Evolutionary conservation across 768 basidiomycete species (phyloP).

Genomic region (Boletus rex-veris): DNA sequence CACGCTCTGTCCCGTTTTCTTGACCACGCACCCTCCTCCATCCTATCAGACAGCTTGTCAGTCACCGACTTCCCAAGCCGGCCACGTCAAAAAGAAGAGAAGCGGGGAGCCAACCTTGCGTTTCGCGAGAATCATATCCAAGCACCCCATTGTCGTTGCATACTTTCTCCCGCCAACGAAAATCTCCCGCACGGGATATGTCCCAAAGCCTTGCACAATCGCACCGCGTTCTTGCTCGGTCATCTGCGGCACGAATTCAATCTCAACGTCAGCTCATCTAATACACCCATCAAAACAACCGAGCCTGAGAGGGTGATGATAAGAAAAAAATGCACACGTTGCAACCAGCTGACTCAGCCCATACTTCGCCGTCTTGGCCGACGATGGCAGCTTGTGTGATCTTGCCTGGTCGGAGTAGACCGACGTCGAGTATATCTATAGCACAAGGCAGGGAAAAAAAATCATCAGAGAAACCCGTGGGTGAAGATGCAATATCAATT

Average conservation of each 20-base stretch:
- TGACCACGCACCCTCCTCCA: slow-evolving; percentile 24
- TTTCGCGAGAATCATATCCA: slow-evolving; percentile 26
- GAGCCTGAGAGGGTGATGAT: too few relatives aligned
- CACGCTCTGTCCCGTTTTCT: slow-evolving; percentile 25
- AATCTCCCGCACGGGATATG: slow-evolving; percentile 21
- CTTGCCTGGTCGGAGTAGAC: slow-evolving; percentile 72
- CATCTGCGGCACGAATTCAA: slow-evolving; percentile 16
- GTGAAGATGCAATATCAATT: not conserved
- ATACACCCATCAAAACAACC: not conserved
- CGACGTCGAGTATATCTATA: slow-evolving; percentile 76
- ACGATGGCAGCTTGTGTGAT: slow-evolving; percentile 64
- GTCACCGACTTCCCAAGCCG: not conserved
- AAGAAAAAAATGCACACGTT: slow-evolving; percentile 19
- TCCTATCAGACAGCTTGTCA: slow-evolving; percentile 8
- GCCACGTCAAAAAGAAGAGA: not conserved
- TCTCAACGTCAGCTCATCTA: not conserved
- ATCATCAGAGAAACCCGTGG: too few relatives aligned
- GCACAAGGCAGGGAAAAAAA: not conserved
- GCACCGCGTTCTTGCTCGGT: slow-evolving; percentile 18
- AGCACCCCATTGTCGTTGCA: slow-evolving; percentile 26
- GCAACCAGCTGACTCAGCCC: slow-evolving; percentile 29
- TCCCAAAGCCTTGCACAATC: slow-evolving; percentile 20
- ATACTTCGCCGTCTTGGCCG: slow-evolving; percentile 29
- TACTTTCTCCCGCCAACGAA: slow-evolving; percentile 20
- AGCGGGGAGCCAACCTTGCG: slow-evolving; percentile 9